These are phyloP conservation scores for Heracleum sosnowskyi DNA, from an alignment of 129 eudicot genomes.

Conservation along the genomic window DNA sequence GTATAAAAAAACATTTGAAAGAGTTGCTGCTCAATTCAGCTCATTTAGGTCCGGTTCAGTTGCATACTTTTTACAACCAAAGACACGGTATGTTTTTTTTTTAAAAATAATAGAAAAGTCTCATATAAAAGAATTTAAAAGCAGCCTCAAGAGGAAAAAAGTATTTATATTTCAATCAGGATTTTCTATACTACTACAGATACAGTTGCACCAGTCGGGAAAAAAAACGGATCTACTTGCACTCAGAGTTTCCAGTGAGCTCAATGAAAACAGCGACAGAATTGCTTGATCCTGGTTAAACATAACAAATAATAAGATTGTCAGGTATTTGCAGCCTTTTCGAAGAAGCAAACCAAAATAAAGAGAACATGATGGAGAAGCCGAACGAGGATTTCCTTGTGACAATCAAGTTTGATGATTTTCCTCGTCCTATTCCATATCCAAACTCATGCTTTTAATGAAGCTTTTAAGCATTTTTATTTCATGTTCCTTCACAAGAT, in stretches of 20 bases:
- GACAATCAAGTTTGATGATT: background rate
- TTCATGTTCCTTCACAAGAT: background rate
- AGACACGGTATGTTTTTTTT: no score
- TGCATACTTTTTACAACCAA: no score
- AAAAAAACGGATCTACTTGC: background rate
- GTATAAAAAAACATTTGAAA: background rate
- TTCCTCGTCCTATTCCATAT: background rate
- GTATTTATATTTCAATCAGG: background rate
- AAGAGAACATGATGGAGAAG: no score
- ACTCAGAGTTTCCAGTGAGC: background rate
- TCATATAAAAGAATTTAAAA: background rate
- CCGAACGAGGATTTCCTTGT: no score
- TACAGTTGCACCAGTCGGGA: background rate
- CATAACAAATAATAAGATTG: background rate
- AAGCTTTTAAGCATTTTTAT: background rate
- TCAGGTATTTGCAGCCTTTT: background rate
- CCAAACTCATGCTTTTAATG: no score
- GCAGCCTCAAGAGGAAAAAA: background rate
- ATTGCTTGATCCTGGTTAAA: conserved; percentile 1
- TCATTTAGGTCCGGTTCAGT: no score
- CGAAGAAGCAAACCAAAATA: no score
- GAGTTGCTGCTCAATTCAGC: background rate
- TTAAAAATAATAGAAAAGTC: background rate
- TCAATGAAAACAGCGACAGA: background rate
- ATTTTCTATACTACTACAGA: background rate